phyloP scores from a whole-genome alignment of 352 stramenopile species.

The Saprolegnia diclina region DNA sequence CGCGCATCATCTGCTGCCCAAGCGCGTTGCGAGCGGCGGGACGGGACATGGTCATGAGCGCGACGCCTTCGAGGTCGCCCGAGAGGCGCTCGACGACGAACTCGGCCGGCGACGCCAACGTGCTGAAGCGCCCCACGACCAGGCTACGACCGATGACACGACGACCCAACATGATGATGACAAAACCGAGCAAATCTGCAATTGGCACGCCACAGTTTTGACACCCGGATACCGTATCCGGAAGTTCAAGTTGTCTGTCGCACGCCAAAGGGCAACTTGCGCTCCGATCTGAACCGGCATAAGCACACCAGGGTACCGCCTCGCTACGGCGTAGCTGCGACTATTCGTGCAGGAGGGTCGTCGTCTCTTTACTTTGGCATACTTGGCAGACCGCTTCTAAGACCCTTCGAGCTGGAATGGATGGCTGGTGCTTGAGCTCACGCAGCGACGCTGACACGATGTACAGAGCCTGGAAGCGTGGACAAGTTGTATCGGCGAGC shows the following conservation, averaged over 20 bases:
- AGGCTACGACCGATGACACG: background rate
- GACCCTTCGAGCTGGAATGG: no score
- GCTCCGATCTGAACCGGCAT: no score
- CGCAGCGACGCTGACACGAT: no score
- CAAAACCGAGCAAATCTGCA: background rate
- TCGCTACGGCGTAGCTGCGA: no score
- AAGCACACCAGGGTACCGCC: no score
- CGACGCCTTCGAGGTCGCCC: constrained; percentile 50
- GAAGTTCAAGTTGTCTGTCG: constrained; percentile 2
- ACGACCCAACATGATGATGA: background rate
- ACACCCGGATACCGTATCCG: background rate
- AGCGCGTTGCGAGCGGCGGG: constrained; percentile 70
- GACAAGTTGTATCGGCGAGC: no score
- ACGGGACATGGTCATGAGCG: constrained; percentile 73
- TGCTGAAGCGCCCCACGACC: background rate
- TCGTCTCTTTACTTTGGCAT: no score
- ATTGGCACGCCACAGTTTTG: no score
- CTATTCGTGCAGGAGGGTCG: no score
- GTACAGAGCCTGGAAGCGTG: no score
- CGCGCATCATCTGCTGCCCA: constrained; percentile 71
- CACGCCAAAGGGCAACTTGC: background rate
- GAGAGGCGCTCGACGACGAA: constrained; percentile 46
- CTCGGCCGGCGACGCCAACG: background rate
- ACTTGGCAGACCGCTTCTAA: no score
- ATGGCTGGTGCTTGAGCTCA: no score